These are phyloP conservation scores for Pleodorina starrii DNA, from an alignment of 139 green algal species.

Conservation along the genomic window DNA sequence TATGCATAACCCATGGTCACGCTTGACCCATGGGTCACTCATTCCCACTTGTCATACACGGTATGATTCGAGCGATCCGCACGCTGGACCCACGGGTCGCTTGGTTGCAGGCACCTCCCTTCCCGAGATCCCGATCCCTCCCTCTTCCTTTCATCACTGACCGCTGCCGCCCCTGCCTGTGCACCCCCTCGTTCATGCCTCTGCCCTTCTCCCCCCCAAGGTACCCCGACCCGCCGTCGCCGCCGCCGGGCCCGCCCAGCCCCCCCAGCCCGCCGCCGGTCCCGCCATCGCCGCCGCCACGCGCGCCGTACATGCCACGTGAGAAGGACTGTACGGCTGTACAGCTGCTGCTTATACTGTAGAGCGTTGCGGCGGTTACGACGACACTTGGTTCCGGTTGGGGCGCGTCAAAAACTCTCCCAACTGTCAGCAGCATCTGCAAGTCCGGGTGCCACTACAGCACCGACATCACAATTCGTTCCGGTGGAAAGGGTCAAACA, in stretches of 20 bases:
- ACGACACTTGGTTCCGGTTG: no score
- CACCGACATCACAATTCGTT: not conserved
- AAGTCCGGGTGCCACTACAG: not conserved
- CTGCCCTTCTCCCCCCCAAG: conserved; percentile 2
- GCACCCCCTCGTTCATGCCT: no score
- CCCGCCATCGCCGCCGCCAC: conserved; percentile 12
- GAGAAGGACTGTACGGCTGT: not conserved
- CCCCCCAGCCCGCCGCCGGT: not conserved
- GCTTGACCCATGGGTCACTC: no score
- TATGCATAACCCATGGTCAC: no score
- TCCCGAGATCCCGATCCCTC: no score
- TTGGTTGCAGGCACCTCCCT: no score
- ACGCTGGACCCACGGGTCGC: no score
- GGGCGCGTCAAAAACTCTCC: not conserved
- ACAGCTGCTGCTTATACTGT: not conserved
- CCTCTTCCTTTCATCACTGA: no score
- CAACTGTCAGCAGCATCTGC: not conserved
- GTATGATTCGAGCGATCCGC: no score
- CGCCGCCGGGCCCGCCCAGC: not conserved
- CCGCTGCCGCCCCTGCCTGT: no score
- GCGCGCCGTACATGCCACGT: conserved; percentile 40
- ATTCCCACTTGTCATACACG: no score
- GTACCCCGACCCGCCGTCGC: conserved; percentile 1
- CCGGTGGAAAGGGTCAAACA: not conserved
- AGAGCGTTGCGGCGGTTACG: not conserved